These are phyloP conservation scores for Rhizopogon rudus DNA, from an alignment of 768 basidiomycete genomes.

Conservation along the genomic window DNA sequence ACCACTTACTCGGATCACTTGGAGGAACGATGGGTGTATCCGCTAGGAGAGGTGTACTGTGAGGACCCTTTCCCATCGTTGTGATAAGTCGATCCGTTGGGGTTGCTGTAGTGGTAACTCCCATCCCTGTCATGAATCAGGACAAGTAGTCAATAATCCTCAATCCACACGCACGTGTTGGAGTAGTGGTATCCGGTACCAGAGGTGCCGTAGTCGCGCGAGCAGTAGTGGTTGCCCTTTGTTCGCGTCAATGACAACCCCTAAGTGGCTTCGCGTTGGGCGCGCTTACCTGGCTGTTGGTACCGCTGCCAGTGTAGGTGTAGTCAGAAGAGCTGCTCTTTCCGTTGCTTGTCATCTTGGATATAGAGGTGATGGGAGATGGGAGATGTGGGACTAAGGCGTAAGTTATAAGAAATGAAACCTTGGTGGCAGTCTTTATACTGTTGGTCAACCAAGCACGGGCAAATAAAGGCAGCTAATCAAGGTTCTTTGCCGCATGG, in stretches of 20 bases:
- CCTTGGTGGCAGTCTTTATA: no score
- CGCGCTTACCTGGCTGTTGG: conserved; percentile 43
- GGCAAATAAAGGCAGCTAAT: no score
- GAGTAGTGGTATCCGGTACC: conserved; percentile 56
- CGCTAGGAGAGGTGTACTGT: conserved; percentile 46
- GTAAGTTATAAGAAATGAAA: no score
- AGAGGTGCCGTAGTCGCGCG: conserved; percentile 41
- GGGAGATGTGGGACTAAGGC: not conserved
- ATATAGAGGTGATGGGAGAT: no score
- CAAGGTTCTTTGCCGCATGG: no score
- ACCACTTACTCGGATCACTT: conserved; percentile 10
- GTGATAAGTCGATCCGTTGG: conserved; percentile 58
- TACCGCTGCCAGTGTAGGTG: conserved; percentile 42
- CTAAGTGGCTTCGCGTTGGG: not conserved
- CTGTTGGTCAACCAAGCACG: no score
- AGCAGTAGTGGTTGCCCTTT: conserved; percentile 61
- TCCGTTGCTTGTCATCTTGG: conserved; percentile 1
- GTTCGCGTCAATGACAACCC: not conserved
- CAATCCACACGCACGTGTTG: conserved; percentile 37
- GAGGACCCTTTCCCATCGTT: conserved; percentile 43
- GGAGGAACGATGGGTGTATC: conserved; percentile 19
- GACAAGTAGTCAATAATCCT: not conserved
- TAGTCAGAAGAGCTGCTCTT: conserved; percentile 21
- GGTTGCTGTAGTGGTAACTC: conserved; percentile 60
- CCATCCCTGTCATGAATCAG: conserved; percentile 33